Evolutionary conservation across 2,329 filamentous ascomycete genomes (phyloP).

Genomic region (Sphaerulina musiva): DNA sequence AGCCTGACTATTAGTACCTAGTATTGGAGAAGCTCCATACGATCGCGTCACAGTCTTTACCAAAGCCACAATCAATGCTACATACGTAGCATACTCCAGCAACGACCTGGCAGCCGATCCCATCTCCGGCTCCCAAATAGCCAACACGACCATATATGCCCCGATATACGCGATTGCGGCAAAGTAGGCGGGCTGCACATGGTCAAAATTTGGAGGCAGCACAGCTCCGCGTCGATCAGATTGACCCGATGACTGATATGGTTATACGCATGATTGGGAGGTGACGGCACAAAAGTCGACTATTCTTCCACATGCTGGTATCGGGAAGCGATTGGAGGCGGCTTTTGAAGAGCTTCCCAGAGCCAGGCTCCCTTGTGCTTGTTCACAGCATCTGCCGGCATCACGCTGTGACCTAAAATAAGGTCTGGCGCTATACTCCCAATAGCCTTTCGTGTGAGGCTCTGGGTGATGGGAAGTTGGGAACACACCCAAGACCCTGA

Average conservation of each 20-base stretch:
- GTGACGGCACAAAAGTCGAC: no score
- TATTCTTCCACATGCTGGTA: no score
- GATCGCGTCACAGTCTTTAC: constrained; percentile 27
- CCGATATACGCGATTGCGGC: constrained; percentile 16
- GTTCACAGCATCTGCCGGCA: background rate
- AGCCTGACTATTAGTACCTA: constrained; percentile 12
- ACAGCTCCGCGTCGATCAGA: background rate
- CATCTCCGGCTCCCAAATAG: constrained; percentile 14
- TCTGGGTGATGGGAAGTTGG: background rate
- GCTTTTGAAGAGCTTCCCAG: background rate
- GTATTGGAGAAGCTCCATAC: constrained; percentile 29
- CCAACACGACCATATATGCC: constrained; percentile 10
- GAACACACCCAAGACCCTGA: background rate
- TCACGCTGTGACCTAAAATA: background rate
- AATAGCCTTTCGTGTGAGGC: background rate
- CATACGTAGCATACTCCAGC: constrained; percentile 12
- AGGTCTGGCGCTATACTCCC: background rate
- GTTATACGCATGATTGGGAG: no score
- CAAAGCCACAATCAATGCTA: constrained; percentile 16
- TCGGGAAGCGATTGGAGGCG: background rate
- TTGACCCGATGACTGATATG: no score
- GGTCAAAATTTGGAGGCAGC: background rate
- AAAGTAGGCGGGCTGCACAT: background rate
- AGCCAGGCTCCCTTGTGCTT: background rate
- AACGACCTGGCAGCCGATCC: background rate